Percentiles rank a stretch among this genome's conserved stretches.
Conservation (phyloP, 495 filamentous ascomycete genomes). For the Aspergillus diversus region DNA sequence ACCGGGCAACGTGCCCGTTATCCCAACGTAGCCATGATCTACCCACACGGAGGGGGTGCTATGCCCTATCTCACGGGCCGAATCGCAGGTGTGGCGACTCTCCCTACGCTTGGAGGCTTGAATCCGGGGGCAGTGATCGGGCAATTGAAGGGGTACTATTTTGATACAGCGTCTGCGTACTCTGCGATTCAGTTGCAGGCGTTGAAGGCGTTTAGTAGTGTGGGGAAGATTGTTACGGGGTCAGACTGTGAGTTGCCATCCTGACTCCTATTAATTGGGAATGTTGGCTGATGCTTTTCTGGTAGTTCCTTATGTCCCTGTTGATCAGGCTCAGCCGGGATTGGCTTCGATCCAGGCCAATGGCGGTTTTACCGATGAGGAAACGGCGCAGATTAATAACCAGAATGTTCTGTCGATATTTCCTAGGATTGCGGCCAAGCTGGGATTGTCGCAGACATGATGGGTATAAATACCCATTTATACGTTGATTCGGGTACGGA, state of each 20-base stretch:
- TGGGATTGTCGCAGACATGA: too few species aligned
- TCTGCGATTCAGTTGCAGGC: constrained; percentile 25
- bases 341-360: constrained; percentile 19
- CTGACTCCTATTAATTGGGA: not conserved
- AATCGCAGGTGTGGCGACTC: constrained; percentile 25
- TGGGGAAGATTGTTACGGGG: constrained; percentile 22
- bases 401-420: constrained; percentile 28
- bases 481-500: too few species aligned
- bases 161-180: constrained; percentile 24
- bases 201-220: constrained; percentile 25
- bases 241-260: constrained; percentile 25
- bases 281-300: too few species aligned
- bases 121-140: constrained; percentile 15
- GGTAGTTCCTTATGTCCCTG: constrained; percentile 27
- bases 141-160: constrained; percentile 28
- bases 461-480: too few species aligned
- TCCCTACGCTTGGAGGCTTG: constrained; percentile 16
- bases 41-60: constrained; percentile 53
- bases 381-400: constrained; percentile 21
- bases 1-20: constrained; percentile 46
- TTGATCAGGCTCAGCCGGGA: constrained; percentile 15
- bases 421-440: constrained; percentile 14
- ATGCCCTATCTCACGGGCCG: constrained; percentile 47
- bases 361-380: constrained; percentile 22
- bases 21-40: constrained; percentile 51